These are phyloP conservation scores for Scheffersomyces lignicola DNA, from an alignment of 1,139 yeast species.

Conservation along the genomic window DNA sequence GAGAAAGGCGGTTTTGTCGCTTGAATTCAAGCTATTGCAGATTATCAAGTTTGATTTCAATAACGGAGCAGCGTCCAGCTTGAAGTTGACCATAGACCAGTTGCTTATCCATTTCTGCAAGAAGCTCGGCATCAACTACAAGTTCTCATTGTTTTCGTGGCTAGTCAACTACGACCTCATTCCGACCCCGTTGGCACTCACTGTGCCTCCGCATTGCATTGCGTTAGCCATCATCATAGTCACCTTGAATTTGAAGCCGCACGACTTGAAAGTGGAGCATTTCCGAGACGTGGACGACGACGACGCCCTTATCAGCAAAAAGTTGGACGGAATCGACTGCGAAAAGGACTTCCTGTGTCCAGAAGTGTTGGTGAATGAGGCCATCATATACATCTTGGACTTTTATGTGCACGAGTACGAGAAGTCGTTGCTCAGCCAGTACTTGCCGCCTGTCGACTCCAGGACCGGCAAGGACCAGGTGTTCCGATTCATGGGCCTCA, in stretches of 20 bases:
- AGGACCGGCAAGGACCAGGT: constrained; percentile 45
- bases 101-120: constrained; percentile 69
- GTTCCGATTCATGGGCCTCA: constrained; percentile 49
- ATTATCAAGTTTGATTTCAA: constrained; percentile 75
- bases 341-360: constrained; percentile 48
- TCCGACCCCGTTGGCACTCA: constrained; percentile 68
- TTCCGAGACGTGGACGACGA: constrained; percentile 21
- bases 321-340: constrained; percentile 35
- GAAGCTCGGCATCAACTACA: constrained; percentile 46
- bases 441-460: constrained; percentile 30
- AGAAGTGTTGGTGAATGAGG: constrained; percentile 56
- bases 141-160: constrained; percentile 66
- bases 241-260: constrained; percentile 41
- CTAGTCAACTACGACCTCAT: constrained; percentile 70
- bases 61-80: constrained; percentile 30
- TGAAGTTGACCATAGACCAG: constrained; percentile 53
- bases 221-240: constrained; percentile 65
- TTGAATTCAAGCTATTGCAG: constrained; percentile 76
- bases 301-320: constrained; percentile 29
- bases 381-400: constrained; percentile 61
- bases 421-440: constrained; percentile 30
- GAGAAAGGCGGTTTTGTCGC: constrained; percentile 51
- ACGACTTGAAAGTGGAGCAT: constrained; percentile 28
- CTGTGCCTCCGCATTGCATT: constrained; percentile 76
- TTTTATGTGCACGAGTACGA: constrained; percentile 56